Percentiles rank a stretch among this genome's conserved stretches.
phyloP scores from a whole-genome alignment of 306 rosid species.

The Casuarina equisetifolia region DNA sequence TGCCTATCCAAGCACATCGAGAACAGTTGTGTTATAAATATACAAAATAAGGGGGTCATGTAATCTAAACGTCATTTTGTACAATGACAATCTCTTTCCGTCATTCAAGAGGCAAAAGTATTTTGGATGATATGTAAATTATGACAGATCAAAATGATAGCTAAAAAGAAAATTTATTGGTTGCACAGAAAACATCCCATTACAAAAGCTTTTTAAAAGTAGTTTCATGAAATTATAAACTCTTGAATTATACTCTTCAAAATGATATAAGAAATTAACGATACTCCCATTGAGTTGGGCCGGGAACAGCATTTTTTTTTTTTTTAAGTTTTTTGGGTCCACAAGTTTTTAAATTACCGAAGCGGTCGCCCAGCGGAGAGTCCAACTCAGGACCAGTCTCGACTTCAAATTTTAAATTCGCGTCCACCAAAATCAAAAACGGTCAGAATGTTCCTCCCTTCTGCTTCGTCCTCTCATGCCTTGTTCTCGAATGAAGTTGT shows the following conservation, averaged over 20 bases:
- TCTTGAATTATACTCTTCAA: background rate
- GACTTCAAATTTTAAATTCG: too few species aligned
- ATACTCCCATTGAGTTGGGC: too few species aligned
- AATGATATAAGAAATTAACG: background rate
- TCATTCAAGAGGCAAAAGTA: background rate
- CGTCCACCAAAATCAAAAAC: too few species aligned
- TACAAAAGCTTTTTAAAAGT: background rate
- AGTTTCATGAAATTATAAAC: background rate
- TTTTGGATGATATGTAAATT: background rate
- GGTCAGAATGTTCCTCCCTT: too few species aligned
- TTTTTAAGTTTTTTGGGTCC: too few species aligned
- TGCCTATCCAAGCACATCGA: slow-evolving; percentile 84
- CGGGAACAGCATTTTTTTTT: too few species aligned
- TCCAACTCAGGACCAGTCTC: too few species aligned
- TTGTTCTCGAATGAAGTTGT: too few species aligned
- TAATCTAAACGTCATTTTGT: slow-evolving; percentile 3
- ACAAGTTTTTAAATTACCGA: too few species aligned
- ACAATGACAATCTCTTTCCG: slow-evolving; percentile 2
- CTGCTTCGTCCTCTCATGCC: too few species aligned
- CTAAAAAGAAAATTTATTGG: background rate
- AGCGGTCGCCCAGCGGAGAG: too few species aligned
- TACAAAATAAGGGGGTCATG: slow-evolving; percentile 25
- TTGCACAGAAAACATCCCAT: background rate
- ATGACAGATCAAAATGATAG: background rate
- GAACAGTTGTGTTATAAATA: slow-evolving; percentile 80